Evolutionary conservation across 345 rosid genomes (phyloP).

Genomic region (Pistacia atlantica): DNA sequence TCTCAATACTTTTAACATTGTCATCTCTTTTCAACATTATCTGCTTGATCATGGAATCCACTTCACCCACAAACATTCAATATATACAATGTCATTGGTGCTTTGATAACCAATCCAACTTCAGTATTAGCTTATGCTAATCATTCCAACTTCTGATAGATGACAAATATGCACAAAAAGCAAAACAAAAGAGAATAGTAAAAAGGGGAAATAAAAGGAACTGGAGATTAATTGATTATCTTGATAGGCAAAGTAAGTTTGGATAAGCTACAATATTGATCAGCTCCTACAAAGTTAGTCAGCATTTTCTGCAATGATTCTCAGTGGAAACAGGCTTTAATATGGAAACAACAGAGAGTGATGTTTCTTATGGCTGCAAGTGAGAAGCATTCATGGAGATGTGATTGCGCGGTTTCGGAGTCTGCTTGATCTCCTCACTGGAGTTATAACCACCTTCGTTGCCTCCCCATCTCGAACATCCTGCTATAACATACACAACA

Average conservation of each 20-base stretch:
- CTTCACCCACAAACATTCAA: not conserved
- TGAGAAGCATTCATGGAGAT: conserved; percentile 31
- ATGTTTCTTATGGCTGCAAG: conserved; percentile 16
- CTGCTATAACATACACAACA: conserved; percentile 31
- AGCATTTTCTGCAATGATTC: not conserved
- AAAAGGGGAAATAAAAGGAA: not conserved
- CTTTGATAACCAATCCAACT: not conserved
- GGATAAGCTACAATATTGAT: not conserved
- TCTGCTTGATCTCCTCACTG: conserved; percentile 53
- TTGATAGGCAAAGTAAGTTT: not conserved
- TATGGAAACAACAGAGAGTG: conserved; percentile 34
- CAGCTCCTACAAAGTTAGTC: not conserved
- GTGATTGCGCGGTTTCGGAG: conserved; percentile 28
- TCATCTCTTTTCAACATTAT: conserved; percentile 1
- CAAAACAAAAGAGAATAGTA: no score
- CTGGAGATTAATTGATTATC: not conserved
- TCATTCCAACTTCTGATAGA: no score
- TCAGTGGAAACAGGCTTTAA: not conserved
- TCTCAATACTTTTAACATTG: not conserved
- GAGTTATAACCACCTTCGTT: conserved; percentile 25
- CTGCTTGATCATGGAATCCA: conserved; percentile 12
- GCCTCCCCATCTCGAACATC: conserved; percentile 21
- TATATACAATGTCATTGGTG: conserved; percentile 3
- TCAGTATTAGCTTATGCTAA: no score
- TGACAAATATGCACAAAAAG: not conserved